phyloP scores from a whole-genome alignment of 1,139 yeast species.

The Yamadazyma friedrichii region DNA sequence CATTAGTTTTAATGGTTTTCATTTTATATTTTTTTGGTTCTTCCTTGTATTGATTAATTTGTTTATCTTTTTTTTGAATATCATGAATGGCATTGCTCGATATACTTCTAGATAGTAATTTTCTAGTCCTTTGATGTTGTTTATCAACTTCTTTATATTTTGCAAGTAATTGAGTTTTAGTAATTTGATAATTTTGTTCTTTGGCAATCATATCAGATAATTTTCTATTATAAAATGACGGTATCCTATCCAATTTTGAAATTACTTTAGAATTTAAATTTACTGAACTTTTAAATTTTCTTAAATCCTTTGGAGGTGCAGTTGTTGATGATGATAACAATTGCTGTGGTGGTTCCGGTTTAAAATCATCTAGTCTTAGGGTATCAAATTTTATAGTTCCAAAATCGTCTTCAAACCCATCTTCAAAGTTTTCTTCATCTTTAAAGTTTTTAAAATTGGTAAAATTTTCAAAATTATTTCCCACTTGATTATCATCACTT shows the following conservation, averaged over 20 bases:
- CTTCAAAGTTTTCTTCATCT: conserved; percentile 42
- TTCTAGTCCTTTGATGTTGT: conserved; percentile 15
- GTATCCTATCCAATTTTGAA: conserved; percentile 41
- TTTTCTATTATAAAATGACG: conserved; percentile 35
- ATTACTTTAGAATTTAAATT: conserved; percentile 35
- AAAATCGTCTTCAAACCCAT: conserved; percentile 39
- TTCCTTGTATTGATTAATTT: neutral
- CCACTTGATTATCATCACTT: conserved; percentile 40
- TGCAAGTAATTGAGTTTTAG: conserved; percentile 16
- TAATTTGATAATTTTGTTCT: conserved; percentile 13
- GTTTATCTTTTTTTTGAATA: neutral
- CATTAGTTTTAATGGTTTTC: conserved; percentile 15
- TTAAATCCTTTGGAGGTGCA: conserved; percentile 13
- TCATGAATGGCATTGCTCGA: conserved; percentile 4
- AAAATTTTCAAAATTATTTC: conserved; percentile 29
- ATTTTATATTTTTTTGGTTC: neutral
- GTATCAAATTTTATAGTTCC: conserved; percentile 7
- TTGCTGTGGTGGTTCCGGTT: conserved; percentile 5
- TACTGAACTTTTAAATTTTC: conserved; percentile 34
- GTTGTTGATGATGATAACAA: no score
- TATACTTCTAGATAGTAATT: conserved; percentile 1
- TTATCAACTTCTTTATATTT: conserved; percentile 18
- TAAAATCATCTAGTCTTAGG: conserved; percentile 1
- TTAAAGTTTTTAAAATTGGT: conserved; percentile 8
- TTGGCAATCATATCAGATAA: conserved; percentile 16